Evolutionary conservation across 495 filamentous ascomycete species (phyloP).

Genomic region (Penicillium coffeae): DNA sequence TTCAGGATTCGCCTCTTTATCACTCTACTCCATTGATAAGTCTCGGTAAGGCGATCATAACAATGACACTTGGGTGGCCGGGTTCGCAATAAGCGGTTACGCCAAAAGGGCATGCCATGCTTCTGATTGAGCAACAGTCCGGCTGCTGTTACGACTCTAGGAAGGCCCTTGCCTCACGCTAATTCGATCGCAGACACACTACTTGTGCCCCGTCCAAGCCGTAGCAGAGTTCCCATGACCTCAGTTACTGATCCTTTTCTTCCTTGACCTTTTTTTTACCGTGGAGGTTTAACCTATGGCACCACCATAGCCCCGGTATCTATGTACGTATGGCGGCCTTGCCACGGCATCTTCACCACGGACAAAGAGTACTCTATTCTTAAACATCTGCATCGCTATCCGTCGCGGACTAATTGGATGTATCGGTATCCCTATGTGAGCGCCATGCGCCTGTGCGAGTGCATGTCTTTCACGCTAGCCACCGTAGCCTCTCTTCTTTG

Average conservation of each 20-base stretch:
- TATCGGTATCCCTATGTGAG: constrained; percentile 5
- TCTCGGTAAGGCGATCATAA: too few species aligned
- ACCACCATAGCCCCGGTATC: too few species aligned
- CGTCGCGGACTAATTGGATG: constrained; percentile 10
- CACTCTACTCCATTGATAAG: too few species aligned
- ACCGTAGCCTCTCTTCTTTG: too few species aligned
- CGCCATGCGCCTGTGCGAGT: background rate
- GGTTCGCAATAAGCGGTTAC: constrained; percentile 21
- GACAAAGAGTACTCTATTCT: background rate
- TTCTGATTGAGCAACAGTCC: constrained; percentile 21
- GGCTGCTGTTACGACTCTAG: constrained; percentile 6
- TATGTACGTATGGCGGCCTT: too few species aligned
- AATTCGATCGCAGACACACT: constrained; percentile 5
- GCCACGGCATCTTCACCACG: background rate
- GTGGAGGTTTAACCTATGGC: too few species aligned
- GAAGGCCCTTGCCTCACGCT: constrained; percentile 20
- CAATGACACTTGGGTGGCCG: constrained; percentile 4
- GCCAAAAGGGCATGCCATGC: constrained; percentile 15
- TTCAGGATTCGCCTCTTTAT: too few species aligned
- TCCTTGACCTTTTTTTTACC: too few species aligned
- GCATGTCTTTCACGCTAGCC: background rate
- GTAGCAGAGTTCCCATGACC: too few species aligned
- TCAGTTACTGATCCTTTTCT: too few species aligned
- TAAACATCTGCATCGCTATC: background rate
- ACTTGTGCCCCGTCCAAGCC: constrained; percentile 3